These are phyloP conservation scores for Boeremia lycopersici DNA, from an alignment of 2,329 filamentous ascomycete species.

Conservation along the genomic window DNA sequence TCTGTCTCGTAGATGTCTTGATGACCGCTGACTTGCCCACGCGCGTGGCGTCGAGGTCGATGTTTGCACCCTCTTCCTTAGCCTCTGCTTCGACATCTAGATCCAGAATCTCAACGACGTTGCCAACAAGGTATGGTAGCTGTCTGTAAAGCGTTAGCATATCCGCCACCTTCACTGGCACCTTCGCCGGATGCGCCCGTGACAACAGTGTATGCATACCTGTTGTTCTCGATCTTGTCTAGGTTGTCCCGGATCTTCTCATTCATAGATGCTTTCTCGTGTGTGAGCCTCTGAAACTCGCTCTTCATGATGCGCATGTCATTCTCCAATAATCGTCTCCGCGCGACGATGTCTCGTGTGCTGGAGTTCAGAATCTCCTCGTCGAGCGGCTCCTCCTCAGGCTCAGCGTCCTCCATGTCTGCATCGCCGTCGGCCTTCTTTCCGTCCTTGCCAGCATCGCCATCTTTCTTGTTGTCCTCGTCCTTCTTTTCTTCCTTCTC, in stretches of 20 bases:
- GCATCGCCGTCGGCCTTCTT: constrained; percentile 74
- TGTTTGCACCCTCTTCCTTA: constrained; percentile 96
- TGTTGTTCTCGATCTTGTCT: constrained; percentile 99
- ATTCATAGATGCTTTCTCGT: constrained; percentile 94
- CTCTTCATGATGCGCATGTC: constrained; percentile 98
- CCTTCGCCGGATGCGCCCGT: background rate
- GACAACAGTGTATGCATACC: constrained; percentile 60
- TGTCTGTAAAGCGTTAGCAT: constrained; percentile 64
- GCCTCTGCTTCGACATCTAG: constrained; percentile 96
- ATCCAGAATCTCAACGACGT: constrained; percentile 96
- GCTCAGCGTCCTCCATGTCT: constrained; percentile 84
- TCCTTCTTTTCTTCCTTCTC: constrained; percentile 73
- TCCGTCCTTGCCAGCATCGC: constrained; percentile 58
- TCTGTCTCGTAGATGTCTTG: constrained; percentile 98
- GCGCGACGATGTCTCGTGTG: constrained; percentile 92
- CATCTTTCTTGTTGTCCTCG: constrained; percentile 58
- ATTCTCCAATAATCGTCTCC: constrained; percentile 92
- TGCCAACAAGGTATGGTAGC: constrained; percentile 96
- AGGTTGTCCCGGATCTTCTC: constrained; percentile 99
- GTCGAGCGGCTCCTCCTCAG: constrained; percentile 77
- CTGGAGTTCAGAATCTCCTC: constrained; percentile 90
- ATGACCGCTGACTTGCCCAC: constrained; percentile 99
- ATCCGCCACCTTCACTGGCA: background rate
- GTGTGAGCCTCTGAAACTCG: constrained; percentile 89
- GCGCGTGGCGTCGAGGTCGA: constrained; percentile 93